These are phyloP conservation scores for Aspergillus udagawae DNA, from an alignment of 2,329 filamentous ascomycete genomes.

Conservation along the genomic window DNA sequence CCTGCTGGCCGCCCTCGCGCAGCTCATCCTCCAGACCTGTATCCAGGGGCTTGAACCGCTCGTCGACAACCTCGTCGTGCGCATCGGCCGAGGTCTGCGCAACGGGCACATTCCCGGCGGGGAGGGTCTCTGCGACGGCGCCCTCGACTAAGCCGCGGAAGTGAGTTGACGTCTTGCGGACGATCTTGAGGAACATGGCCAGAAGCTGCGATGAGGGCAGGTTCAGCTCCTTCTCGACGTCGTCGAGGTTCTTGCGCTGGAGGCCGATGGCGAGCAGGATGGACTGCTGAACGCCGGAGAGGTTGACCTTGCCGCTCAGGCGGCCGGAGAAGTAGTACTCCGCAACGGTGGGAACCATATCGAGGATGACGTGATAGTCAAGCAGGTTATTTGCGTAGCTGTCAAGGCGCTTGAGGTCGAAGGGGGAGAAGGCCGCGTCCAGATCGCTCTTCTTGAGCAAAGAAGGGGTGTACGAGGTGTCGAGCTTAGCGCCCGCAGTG, in stretches of 20 bases:
- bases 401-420: constrained; percentile 90
- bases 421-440: constrained; percentile 76
- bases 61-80: constrained; percentile 65
- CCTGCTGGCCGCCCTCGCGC: constrained; percentile 75
- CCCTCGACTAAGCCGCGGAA: constrained; percentile 72
- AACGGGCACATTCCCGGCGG: constrained; percentile 46
- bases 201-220: constrained; percentile 75
- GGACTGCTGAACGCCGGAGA: constrained; percentile 78
- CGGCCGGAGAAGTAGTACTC: constrained; percentile 79
- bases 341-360: constrained; percentile 80
- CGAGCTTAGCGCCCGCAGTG: constrained; percentile 64
- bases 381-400: constrained; percentile 96
- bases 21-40: constrained; percentile 75
- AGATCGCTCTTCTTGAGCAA: constrained; percentile 70
- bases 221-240: constrained; percentile 71
- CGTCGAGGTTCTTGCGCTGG: constrained; percentile 82
- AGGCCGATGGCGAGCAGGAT: constrained; percentile 88
- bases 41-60: constrained; percentile 67
- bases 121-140: constrained; percentile 66
- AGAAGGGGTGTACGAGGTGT: constrained; percentile 50
- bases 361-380: constrained; percentile 95
- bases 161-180: constrained; percentile 78
- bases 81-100: constrained; percentile 50
- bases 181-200: constrained; percentile 95
- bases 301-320: constrained; percentile 61